A percentile compares a stretch with the other conserved stretches of the same genome.
phyloP scores from a whole-genome alignment of 1,139 yeast species.

The Hyphopichia fennica region DNA sequence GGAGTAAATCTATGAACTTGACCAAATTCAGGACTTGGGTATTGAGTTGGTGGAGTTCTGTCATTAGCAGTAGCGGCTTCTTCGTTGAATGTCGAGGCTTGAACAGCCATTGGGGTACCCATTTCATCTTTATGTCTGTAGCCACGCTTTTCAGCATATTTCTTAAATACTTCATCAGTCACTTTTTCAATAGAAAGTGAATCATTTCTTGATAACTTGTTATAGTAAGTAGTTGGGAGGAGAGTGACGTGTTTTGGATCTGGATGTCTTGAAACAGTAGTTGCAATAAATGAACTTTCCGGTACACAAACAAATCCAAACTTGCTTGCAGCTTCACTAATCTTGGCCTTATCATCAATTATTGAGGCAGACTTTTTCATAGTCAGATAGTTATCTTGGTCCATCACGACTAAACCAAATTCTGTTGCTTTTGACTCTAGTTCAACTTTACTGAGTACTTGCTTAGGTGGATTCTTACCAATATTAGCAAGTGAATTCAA shows the following conservation, averaged over 20 bases:
- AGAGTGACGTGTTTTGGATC: slow-evolving; percentile 62
- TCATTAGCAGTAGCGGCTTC: neutral
- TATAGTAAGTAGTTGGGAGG: slow-evolving; percentile 63
- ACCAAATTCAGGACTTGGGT: slow-evolving; percentile 10
- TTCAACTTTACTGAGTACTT: slow-evolving; percentile 16
- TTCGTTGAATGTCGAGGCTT: slow-evolving; percentile 6
- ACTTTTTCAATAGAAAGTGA: slow-evolving; percentile 45
- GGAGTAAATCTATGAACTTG: slow-evolving; percentile 17
- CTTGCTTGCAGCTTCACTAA: slow-evolving; percentile 36
- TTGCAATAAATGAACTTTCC: slow-evolving; percentile 54
- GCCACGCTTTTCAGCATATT: slow-evolving; percentile 52
- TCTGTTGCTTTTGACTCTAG: slow-evolving; percentile 19
- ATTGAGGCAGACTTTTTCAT: slow-evolving; percentile 14
- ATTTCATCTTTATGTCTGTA: slow-evolving; percentile 28
- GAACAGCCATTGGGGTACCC: slow-evolving; percentile 13
- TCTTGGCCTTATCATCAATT: slow-evolving; percentile 20
- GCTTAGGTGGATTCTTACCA: slow-evolving; percentile 12
- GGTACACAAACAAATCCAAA: slow-evolving; percentile 58
- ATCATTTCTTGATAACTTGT: slow-evolving; percentile 50
- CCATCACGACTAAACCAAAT: slow-evolving; percentile 42
- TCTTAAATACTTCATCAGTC: slow-evolving; percentile 44
- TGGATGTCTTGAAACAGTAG: slow-evolving; percentile 55
- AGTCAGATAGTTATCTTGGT: slow-evolving; percentile 33
- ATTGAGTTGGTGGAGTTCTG: slow-evolving; percentile 1
- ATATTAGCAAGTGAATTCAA: slow-evolving; percentile 15